Evolutionary conservation across 2,329 filamentous ascomycete species (phyloP).

Genomic region (Monilinia aucupariae): DNA sequence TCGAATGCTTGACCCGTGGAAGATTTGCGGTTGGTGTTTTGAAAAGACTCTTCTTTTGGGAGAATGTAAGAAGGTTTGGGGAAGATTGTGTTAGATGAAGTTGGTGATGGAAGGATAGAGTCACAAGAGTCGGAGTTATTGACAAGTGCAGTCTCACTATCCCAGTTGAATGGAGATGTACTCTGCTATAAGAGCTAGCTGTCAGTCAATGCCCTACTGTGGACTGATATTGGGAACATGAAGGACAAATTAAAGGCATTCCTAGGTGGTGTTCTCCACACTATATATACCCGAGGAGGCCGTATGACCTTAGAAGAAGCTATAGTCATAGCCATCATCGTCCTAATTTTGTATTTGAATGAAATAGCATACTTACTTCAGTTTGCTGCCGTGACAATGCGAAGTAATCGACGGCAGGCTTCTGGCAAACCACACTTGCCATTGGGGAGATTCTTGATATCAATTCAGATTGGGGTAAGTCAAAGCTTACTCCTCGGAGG

Average conservation of each 20-base stretch:
- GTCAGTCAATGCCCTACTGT: background rate
- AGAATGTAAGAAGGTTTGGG: constrained; percentile 22
- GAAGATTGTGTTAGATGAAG: constrained; percentile 23
- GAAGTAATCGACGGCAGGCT: constrained; percentile 24
- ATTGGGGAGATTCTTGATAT: constrained; percentile 16
- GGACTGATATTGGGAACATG: background rate
- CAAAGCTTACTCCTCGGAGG: constrained; percentile 14
- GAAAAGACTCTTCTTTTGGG: constrained; percentile 20
- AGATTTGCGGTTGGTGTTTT: constrained; percentile 20
- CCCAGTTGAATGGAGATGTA: constrained; percentile 24
- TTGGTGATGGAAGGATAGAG: constrained; percentile 30
- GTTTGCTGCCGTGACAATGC: constrained; percentile 20
- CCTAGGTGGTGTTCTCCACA: background rate
- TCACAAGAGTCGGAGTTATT: constrained; percentile 29
- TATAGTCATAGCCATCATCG: background rate
- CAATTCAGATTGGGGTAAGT: constrained; percentile 8
- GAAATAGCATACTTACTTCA: constrained; percentile 22
- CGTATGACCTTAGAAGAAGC: background rate
- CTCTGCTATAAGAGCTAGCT: constrained; percentile 6
- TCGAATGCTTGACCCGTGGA: constrained; percentile 25
- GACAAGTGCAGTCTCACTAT: constrained; percentile 23
- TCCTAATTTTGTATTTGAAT: background rate
- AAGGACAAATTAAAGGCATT: background rate
- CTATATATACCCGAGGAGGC: background rate
- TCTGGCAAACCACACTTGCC: constrained; percentile 21